A percentile compares a stretch with the other conserved stretches of the same genome.
Conservation (phyloP, 306 rosid genomes). For the Dalbergia cochinchinensis region DNA sequence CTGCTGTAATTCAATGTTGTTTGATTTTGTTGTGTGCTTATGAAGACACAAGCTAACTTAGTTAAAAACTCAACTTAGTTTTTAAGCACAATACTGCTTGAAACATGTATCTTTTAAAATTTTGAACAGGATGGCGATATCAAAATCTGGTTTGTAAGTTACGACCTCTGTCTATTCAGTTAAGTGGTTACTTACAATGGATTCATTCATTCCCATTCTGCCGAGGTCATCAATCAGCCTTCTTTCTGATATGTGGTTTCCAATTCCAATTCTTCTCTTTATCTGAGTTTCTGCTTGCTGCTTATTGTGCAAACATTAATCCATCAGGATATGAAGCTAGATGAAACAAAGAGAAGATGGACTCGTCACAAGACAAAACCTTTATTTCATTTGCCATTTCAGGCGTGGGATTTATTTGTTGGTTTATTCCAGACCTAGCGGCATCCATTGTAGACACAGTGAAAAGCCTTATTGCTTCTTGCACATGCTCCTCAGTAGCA, state of each 20-base stretch:
- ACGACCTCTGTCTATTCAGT: slow-evolving; percentile 2
- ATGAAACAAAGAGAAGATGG: slow-evolving; percentile 20
- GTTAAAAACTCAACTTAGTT: background rate
- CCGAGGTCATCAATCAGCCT: slow-evolving; percentile 89
- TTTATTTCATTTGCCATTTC: slow-evolving; percentile 92
- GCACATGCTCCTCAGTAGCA: slow-evolving; percentile 87
- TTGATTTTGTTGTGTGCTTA: background rate
- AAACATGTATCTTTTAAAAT: slow-evolving; percentile 25
- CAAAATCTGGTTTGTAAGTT: slow-evolving; percentile 26
- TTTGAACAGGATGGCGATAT: slow-evolving; percentile 20
- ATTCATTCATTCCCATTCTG: slow-evolving; percentile 96
- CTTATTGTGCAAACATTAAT: slow-evolving; percentile 31
- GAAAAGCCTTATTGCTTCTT: slow-evolving; percentile 89
- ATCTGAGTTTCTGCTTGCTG: slow-evolving; percentile 99
- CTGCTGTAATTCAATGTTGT: slow-evolving; percentile 1
- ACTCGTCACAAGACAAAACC: slow-evolving; percentile 59
- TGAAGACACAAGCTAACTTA: background rate
- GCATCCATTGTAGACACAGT: slow-evolving; percentile 97
- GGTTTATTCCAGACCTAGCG: slow-evolving; percentile 90
- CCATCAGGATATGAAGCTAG: slow-evolving; percentile 25
- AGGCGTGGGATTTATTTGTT: slow-evolving; percentile 82
- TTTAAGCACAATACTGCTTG: slow-evolving; percentile 1
- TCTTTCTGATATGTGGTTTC: slow-evolving; percentile 96
- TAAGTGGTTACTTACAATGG: slow-evolving; percentile 67
- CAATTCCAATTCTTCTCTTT: slow-evolving; percentile 97